A percentile compares a stretch with the other conserved stretches of the same genome.
These are phyloP conservation scores for Blastomyces emzantsi DNA, from an alignment of 2,329 filamentous ascomycete species.

Conservation along the genomic window DNA sequence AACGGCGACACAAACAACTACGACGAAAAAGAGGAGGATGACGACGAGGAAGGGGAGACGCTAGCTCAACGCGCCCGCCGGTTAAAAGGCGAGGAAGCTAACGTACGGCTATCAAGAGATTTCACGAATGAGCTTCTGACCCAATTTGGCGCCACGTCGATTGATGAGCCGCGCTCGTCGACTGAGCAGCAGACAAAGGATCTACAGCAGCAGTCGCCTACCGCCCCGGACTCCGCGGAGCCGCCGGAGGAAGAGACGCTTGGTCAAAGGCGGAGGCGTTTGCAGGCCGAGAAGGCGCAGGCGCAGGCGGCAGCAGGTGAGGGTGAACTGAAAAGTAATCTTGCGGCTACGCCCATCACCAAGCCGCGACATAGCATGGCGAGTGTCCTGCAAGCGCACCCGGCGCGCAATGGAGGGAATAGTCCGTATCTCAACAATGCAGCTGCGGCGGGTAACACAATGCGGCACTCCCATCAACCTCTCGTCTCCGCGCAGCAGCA, in stretches of 20 bases:
- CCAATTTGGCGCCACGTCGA: constrained; percentile 29
- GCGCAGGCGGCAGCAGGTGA: constrained; percentile 8
- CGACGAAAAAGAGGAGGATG: constrained; percentile 25
- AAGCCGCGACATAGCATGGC: constrained; percentile 39
- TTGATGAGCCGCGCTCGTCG: constrained; percentile 11
- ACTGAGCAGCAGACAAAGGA: constrained; percentile 9
- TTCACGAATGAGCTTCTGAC: constrained; percentile 37
- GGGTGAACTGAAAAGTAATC: constrained; percentile 15
- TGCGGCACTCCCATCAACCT: background rate
- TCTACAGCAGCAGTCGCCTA: constrained; percentile 5
- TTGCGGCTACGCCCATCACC: constrained; percentile 19
- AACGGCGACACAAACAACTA: constrained; percentile 21
- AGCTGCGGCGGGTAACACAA: constrained; percentile 10
- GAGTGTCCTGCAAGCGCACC: constrained; percentile 46
- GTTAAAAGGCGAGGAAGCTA: constrained; percentile 27
- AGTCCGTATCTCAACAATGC: constrained; percentile 17
- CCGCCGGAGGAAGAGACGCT: constrained; percentile 37
- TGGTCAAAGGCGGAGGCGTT: constrained; percentile 37
- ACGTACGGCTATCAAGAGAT: constrained; percentile 18
- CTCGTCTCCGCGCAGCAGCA: too few relatives aligned
- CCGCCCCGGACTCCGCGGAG: background rate
- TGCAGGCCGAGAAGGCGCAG: constrained; percentile 33
- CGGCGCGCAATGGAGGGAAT: constrained; percentile 30
- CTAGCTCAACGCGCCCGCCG: constrained; percentile 38
- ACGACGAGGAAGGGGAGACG: constrained; percentile 36